Percentiles rank a stretch among this genome's conserved stretches.
Conservation (phyloP, 73 alveolate genomes). For the Symbiodinium pilosum region DNA sequence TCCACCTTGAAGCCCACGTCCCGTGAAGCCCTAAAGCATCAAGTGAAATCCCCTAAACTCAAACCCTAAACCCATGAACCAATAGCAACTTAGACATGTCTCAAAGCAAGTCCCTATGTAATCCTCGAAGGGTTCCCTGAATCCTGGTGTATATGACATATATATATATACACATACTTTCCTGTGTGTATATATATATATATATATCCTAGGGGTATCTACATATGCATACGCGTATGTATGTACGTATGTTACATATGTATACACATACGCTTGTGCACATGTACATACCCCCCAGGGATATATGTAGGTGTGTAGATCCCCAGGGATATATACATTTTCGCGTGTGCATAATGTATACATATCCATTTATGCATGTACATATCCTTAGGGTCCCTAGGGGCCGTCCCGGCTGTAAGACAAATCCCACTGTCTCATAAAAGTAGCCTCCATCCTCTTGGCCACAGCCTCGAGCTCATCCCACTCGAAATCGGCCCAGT, state of each 20-base stretch:
- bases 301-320: no score
- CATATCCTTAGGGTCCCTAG: background rate
- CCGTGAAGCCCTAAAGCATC: background rate
- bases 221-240: no score
- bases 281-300: background rate
- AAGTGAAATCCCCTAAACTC: background rate
- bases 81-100: background rate
- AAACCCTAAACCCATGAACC: background rate
- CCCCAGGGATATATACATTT: background rate
- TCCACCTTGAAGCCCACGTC: no score
- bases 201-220: no score
- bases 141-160: background rate
- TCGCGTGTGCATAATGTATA: background rate
- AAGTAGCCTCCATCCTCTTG: background rate
- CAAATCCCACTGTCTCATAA: no score
- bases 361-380: background rate
- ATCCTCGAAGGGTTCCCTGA: background rate
- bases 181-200: background rate
- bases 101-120: background rate
- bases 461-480: background rate
- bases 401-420: no score
- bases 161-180: background rate
- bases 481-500: background rate
- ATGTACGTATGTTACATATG: background rate
- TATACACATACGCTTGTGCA: background rate